Percentiles rank a stretch among this genome's conserved stretches.
These are phyloP conservation scores for Annona cherimola DNA, from an alignment of 164 flowering plant genomes.

Conservation along the genomic window DNA sequence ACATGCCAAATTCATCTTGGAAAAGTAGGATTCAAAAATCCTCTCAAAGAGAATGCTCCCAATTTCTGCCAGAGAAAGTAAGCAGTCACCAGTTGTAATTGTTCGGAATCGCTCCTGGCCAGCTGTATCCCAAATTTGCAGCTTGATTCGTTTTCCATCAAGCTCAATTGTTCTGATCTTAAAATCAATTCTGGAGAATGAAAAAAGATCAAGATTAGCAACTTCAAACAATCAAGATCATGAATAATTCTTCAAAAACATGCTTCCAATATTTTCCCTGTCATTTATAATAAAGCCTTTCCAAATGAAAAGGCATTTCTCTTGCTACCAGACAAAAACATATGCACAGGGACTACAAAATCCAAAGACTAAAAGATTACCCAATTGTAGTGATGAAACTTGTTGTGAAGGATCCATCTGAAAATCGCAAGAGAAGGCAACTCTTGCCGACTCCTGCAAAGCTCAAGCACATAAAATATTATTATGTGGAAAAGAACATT, in stretches of 20 bases:
- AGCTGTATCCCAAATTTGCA: slow-evolving; percentile 97
- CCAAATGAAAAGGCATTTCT: not conserved
- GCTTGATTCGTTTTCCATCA: slow-evolving; percentile 72
- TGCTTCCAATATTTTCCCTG: not conserved
- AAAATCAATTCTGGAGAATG: slow-evolving; percentile 60
- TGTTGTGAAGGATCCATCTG: slow-evolving; percentile 89
- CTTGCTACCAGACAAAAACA: not conserved
- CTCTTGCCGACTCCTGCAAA: slow-evolving; percentile 83
- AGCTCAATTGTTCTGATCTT: slow-evolving; percentile 87
- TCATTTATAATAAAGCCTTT: not conserved
- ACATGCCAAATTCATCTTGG: not conserved
- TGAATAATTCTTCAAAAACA: not conserved
- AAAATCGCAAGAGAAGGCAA: slow-evolving; percentile 87
- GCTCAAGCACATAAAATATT: not conserved
- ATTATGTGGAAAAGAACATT: no score
- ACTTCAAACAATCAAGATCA: not conserved
- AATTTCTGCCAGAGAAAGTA: not conserved
- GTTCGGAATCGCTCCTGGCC: slow-evolving; percentile 93
- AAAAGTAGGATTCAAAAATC: not conserved
- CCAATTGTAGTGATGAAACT: slow-evolving; percentile 93
- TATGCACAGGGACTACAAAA: not conserved
- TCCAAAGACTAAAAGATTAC: slow-evolving; percentile 20
- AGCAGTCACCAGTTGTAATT: slow-evolving; percentile 65
- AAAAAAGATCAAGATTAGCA: slow-evolving; percentile 4
- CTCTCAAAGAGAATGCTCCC: not conserved